A percentile compares a stretch with the other conserved stretches of the same genome.
Evolutionary conservation across 2,329 filamentous ascomycete genomes (phyloP).

Genomic region (Diplodia mutila): DNA sequence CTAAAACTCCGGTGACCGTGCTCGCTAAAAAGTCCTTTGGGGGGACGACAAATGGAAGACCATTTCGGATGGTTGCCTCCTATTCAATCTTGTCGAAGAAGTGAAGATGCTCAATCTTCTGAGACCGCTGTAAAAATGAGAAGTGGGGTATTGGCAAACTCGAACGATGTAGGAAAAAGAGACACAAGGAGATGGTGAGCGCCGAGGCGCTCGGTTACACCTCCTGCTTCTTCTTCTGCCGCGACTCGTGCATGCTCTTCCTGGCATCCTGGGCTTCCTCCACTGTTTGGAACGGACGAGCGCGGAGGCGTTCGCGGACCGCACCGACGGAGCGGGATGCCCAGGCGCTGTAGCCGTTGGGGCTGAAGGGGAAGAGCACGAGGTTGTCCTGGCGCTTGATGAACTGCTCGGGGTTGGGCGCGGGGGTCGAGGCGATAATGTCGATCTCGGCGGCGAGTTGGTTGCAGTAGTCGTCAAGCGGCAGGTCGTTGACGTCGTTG

Average conservation of each 20-base stretch:
- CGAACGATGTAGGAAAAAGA: neutral
- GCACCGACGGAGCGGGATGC: slow-evolving; percentile 11
- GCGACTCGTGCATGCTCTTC: slow-evolving; percentile 26
- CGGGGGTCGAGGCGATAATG: slow-evolving; percentile 65
- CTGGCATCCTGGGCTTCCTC: slow-evolving; percentile 31
- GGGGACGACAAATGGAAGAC: neutral
- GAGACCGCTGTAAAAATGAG: neutral
- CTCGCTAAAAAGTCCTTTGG: slow-evolving; percentile 11
- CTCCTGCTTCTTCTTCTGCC: slow-evolving; percentile 18
- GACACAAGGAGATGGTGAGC: neutral
- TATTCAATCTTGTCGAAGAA: slow-evolving; percentile 21
- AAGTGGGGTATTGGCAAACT: neutral
- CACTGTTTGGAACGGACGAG: slow-evolving; percentile 25
- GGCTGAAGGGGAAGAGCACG: slow-evolving; percentile 61
- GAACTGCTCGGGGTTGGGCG: slow-evolving; percentile 58
- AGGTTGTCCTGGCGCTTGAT: slow-evolving; percentile 54
- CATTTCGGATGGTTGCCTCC: neutral
- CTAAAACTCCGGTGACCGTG: slow-evolving; percentile 16
- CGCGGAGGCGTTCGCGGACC: slow-evolving; percentile 23
- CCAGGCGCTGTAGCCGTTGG: slow-evolving; percentile 32
- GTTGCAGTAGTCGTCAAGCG: slow-evolving; percentile 75
- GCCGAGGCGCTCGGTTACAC: neutral
- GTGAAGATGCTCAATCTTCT: slow-evolving; percentile 13
- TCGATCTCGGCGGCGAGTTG: slow-evolving; percentile 76
- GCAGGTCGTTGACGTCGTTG: slow-evolving; percentile 77